Evolutionary conservation across 257 asterid genomes (phyloP).

Genomic region (Solanum phureja): DNA sequence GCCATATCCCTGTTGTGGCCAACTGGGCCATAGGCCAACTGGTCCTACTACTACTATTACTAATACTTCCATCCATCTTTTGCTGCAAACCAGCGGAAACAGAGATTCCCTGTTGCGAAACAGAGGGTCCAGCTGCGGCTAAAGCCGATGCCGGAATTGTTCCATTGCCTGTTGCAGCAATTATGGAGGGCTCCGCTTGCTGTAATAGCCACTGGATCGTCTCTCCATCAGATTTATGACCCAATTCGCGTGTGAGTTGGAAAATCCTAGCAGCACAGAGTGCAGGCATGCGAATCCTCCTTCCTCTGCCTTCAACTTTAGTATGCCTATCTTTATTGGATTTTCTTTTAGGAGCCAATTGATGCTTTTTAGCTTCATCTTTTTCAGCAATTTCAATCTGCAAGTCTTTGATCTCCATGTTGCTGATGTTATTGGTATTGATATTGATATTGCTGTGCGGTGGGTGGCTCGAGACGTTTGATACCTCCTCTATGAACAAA

Average conservation of each 20-base stretch:
- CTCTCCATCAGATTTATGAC: slow-evolving; percentile 75
- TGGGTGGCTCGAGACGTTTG: slow-evolving; percentile 9
- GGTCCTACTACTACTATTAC: slow-evolving; percentile 24
- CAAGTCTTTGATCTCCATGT: slow-evolving; percentile 11
- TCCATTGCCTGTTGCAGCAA: slow-evolving; percentile 72
- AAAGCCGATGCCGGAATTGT: slow-evolving; percentile 67
- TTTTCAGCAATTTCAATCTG: slow-evolving; percentile 31
- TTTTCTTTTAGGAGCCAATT: slow-evolving; percentile 47
- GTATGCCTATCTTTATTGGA: slow-evolving; percentile 73
- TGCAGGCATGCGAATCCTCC: slow-evolving; percentile 79
- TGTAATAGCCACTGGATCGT: slow-evolving; percentile 74
- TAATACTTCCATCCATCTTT: background rate
- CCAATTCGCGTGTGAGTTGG: slow-evolving; percentile 65
- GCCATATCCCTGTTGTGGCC: slow-evolving; percentile 35
- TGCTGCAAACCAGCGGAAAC: slow-evolving; percentile 17
- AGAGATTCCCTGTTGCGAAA: slow-evolving; percentile 32
- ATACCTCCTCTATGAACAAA: slow-evolving; percentile 26
- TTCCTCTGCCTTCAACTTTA: slow-evolving; percentile 70
- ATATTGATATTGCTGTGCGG: background rate
- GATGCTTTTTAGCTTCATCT: slow-evolving; percentile 27
- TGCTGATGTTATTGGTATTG: background rate
- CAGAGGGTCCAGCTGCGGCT: slow-evolving; percentile 36
- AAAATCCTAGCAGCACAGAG: slow-evolving; percentile 71
- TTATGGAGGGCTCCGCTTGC: slow-evolving; percentile 63
- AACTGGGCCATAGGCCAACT: slow-evolving; percentile 32